Percentiles rank a stretch among this genome's conserved stretches.
These are phyloP conservation scores for Podila epicladia DNA, from an alignment of 192 early-diverging fungal species.

Conservation along the genomic window DNA sequence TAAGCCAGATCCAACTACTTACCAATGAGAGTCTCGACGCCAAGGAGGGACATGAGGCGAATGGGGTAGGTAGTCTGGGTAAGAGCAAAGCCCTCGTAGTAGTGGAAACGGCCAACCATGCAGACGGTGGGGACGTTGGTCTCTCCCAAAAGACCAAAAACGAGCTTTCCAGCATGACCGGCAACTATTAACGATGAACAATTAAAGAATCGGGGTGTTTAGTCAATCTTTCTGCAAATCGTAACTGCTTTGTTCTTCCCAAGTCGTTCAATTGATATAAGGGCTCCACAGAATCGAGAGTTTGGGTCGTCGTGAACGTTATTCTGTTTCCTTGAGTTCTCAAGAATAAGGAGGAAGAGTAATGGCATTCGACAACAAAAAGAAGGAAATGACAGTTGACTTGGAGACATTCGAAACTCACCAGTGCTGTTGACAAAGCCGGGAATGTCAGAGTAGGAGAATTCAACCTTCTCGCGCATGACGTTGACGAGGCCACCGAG, in stretches of 20 bases:
- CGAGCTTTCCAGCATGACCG: slow-evolving; percentile 83
- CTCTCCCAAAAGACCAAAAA: slow-evolving; percentile 84
- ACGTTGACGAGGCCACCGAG: slow-evolving; percentile 82
- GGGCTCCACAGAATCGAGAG: too few relatives aligned
- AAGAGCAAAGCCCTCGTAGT: slow-evolving; percentile 89
- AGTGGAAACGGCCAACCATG: slow-evolving; percentile 92
- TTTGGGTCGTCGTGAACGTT: too few relatives aligned
- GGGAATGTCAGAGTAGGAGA: slow-evolving; percentile 85
- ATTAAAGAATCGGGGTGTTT: not conserved
- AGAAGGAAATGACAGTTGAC: not conserved
- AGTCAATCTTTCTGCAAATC: too few relatives aligned
- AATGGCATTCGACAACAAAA: not conserved
- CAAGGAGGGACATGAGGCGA: slow-evolving; percentile 85
- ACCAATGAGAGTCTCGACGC: slow-evolving; percentile 77
- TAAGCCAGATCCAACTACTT: slow-evolving; percentile 5
- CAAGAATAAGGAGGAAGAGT: too few relatives aligned
- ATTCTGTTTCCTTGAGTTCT: too few relatives aligned
- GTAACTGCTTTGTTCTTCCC: not conserved
- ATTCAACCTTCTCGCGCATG: slow-evolving; percentile 66
- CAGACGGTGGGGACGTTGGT: slow-evolving; percentile 71
- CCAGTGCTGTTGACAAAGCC: slow-evolving; percentile 84
- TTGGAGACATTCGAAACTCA: slow-evolving; percentile 28
- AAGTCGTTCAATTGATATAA: not conserved
- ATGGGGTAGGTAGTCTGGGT: slow-evolving; percentile 86
- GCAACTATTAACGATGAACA: slow-evolving; percentile 50